Evolutionary conservation across 2,329 filamentous ascomycete species (phyloP), one percentile per base, ranked within the genome.

Genomic region (Ophiosphaerella korrae): DNA sequence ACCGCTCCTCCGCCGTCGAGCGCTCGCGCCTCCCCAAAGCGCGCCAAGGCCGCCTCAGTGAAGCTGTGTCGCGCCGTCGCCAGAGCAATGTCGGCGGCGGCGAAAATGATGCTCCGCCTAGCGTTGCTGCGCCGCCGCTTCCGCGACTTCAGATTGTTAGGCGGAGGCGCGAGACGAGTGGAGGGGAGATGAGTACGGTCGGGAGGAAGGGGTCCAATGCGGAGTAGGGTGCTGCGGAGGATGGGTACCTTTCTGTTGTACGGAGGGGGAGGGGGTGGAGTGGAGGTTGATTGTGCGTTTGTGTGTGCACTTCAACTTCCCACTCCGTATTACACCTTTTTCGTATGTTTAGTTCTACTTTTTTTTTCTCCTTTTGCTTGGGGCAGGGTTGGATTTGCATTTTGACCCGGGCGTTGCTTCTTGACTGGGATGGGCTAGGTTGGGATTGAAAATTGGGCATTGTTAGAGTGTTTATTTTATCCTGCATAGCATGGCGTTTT

Each of bases 61-160:
- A 73, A 32, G 68, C 62, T 1, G 61, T 69, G 2, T 56, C 39
- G 7, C 57, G 66, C 2, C 58, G 68, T 1, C 46, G 66, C 5
- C 67, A 67, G 34, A 67, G 62, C 24, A 63, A 59, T 23, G 56
- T 57, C 8, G 26, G 26, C 11, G 26, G 26, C 12, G 63, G 66
- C 16, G 68, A 68, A 49, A 70, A 67, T 32, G 53, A 58, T 1
- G 55, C 53, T 6, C 66, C 57, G 3, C 26, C 48, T 29, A 44
- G 21, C 31, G 48, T 33, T 3, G 47, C 45, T 31, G 52, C 52
- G 3, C 60, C 66, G 21, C 69, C 69, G 2, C 45, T 72, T 8
- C 69, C 70, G 0, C 50, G 70, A 2, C 41, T 74, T 38, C 67
- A 71, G 42, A 70, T 73, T 41, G 64, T 71, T 14, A 50, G 71